phyloP scores from a whole-genome alignment of 805 yeast genomes.

The Ascoidea asiatica region DNA sequence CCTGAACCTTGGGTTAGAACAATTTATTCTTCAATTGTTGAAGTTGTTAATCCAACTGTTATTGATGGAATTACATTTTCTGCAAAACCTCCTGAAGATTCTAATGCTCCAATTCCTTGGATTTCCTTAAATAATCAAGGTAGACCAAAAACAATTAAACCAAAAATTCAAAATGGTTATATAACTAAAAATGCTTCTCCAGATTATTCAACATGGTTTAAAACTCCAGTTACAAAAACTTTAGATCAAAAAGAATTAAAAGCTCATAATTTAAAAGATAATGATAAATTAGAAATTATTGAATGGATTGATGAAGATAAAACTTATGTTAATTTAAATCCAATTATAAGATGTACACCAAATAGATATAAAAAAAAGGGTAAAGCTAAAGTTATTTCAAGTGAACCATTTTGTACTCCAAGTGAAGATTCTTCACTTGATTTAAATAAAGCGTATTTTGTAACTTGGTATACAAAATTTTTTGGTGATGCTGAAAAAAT shows the following conservation, averaged over 20 bases:
- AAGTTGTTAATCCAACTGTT: constrained; percentile 59
- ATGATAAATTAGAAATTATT: constrained; percentile 43
- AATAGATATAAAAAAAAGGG: constrained; percentile 57
- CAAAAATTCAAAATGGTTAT: constrained; percentile 58
- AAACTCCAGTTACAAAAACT: constrained; percentile 46
- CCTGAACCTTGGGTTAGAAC: constrained; percentile 68
- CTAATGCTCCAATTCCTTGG: constrained; percentile 72
- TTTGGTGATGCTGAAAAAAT: constrained; percentile 51
- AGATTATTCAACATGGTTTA: constrained; percentile 63
- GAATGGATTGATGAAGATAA: constrained; percentile 50
- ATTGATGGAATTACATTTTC: constrained; percentile 42
- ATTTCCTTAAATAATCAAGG: constrained; percentile 66
- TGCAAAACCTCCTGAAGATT: constrained; percentile 27
- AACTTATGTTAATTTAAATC: constrained; percentile 61
- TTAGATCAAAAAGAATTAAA: constrained; percentile 48
- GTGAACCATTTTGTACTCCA: constrained; percentile 85
- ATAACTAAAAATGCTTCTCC: constrained; percentile 53
- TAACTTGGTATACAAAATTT: constrained; percentile 68
- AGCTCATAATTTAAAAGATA: constrained; percentile 62
- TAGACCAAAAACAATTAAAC: constrained; percentile 63
- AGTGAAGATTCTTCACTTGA: constrained; percentile 42
- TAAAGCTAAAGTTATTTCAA: constrained; percentile 31
- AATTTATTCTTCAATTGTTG: constrained; percentile 37
- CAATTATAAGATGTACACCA: constrained; percentile 78
- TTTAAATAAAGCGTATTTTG: constrained; percentile 52